Conservation (phyloP, 2,329 filamentous ascomycete genomes). For the Fusarium sp. region DNA sequence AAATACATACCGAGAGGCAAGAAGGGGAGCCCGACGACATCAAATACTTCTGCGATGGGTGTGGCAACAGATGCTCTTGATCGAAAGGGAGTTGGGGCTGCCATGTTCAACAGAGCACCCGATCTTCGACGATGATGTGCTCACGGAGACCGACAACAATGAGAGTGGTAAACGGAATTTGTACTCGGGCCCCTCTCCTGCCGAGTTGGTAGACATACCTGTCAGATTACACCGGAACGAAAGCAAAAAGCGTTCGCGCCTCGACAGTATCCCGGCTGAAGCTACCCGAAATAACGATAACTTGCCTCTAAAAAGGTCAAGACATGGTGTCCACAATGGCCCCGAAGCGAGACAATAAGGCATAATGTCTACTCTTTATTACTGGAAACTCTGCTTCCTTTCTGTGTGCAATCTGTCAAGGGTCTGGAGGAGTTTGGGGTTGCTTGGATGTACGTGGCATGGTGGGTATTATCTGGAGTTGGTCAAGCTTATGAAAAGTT, state of each 20-base stretch:
- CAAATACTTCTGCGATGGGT: slow-evolving; percentile 41
- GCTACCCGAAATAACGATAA: background rate
- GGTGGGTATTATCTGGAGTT: slow-evolving; percentile 13
- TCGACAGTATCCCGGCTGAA: slow-evolving; percentile 17
- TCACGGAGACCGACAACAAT: slow-evolving; percentile 7
- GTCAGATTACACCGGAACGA: slow-evolving; percentile 8
- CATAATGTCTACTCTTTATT: background rate
- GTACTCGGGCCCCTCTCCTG: background rate
- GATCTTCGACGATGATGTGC: background rate
- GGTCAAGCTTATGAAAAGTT: slow-evolving; percentile 2
- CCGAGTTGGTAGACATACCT: background rate
- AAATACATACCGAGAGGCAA: slow-evolving; percentile 25
- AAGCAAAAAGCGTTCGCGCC: slow-evolving; percentile 31
- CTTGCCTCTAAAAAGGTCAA: slow-evolving; percentile 24
- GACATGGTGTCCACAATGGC: slow-evolving; percentile 1
- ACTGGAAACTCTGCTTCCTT: background rate
- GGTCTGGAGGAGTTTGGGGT: background rate
- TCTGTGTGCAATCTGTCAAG: background rate
- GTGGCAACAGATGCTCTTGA: slow-evolving; percentile 33
- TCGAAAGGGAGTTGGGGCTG: slow-evolving; percentile 34
- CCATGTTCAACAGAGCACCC: slow-evolving; percentile 5
- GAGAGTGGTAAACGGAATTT: slow-evolving; percentile 18
- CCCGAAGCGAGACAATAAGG: background rate
- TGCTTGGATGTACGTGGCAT: slow-evolving; percentile 30
- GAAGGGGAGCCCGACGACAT: slow-evolving; percentile 33